phyloP scores from a whole-genome alignment of 768 basidiomycete genomes.

The Serendipita sp. region DNA sequence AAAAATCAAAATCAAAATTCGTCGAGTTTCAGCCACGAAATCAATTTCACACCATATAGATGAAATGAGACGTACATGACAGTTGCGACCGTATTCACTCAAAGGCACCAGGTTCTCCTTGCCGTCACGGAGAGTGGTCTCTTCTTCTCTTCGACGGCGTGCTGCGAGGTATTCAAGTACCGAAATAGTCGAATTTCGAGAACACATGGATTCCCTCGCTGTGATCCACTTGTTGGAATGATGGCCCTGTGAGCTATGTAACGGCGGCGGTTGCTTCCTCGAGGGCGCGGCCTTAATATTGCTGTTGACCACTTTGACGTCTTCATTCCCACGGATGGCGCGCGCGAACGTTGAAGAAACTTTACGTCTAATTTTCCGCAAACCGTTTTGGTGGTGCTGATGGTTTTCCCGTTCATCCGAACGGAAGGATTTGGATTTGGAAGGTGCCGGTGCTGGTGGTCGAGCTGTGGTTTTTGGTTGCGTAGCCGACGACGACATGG shows the following conservation, averaged over 20 bases:
- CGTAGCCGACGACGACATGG: background rate
- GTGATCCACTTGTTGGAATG: background rate
- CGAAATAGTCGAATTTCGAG: slow-evolving; percentile 1
- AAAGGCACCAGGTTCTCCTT: background rate
- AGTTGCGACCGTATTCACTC: slow-evolving; percentile 1
- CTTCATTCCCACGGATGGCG: background rate
- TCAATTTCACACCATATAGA: background rate
- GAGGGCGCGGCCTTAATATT: background rate
- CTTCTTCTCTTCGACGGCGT: background rate
- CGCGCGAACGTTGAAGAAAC: background rate
- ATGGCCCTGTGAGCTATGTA: background rate
- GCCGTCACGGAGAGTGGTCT: background rate
- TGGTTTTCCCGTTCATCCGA: background rate
- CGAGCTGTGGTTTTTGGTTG: no score
- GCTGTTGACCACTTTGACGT: background rate
- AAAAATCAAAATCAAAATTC: background rate
- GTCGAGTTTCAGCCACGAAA: background rate
- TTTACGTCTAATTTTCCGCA: background rate
- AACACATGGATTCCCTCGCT: background rate
- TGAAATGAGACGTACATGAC: background rate
- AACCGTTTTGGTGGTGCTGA: background rate
- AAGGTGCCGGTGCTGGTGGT: no score
- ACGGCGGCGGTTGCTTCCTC: background rate
- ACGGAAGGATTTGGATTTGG: background rate
- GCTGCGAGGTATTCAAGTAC: background rate